Evolutionary conservation across 1,139 yeast species (phyloP).

Genomic region (Yamadazyma blattariae): DNA sequence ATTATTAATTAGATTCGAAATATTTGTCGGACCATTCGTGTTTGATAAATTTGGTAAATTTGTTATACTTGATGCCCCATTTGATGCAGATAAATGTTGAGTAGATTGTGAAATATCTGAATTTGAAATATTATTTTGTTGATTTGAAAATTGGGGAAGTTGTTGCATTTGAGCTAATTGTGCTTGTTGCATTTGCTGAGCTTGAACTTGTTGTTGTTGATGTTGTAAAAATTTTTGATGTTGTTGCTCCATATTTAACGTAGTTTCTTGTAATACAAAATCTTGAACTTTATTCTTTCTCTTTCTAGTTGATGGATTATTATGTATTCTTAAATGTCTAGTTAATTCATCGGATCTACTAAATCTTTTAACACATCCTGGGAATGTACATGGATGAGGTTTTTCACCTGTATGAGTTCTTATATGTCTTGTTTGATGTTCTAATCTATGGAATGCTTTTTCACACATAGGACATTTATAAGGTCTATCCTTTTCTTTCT

Average conservation of each 20-base stretch:
- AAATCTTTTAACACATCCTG: slow-evolving; percentile 66
- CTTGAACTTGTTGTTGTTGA: not conserved
- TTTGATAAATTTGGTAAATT: not conserved
- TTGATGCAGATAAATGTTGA: slow-evolving; percentile 4
- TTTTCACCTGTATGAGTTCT: slow-evolving; percentile 72
- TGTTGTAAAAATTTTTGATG: slow-evolving; percentile 6
- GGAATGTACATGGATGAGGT: slow-evolving; percentile 69
- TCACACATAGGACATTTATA: slow-evolving; percentile 60
- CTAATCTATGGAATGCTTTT: slow-evolving; percentile 61
- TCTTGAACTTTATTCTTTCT: slow-evolving; percentile 23
- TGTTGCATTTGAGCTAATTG: not conserved
- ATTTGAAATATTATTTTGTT: not conserved
- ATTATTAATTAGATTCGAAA: not conserved
- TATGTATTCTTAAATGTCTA: slow-evolving; percentile 64
- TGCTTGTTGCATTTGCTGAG: not conserved
- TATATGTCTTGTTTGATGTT: slow-evolving; percentile 71
- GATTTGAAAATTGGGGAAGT: not conserved
- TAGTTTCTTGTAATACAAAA: slow-evolving; percentile 7
- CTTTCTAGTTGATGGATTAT: slow-evolving; percentile 47
- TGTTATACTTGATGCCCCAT: slow-evolving; percentile 4
- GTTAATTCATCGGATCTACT: slow-evolving; percentile 69
- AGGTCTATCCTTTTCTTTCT: slow-evolving; percentile 35
- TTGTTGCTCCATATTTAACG: slow-evolving; percentile 6
- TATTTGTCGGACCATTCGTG: too few relatives aligned
- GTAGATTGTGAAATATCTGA: too few relatives aligned